These are phyloP conservation scores for Smallanthus sonchifolius DNA, from an alignment of 129 eudicot genomes.

Conservation along the genomic window DNA sequence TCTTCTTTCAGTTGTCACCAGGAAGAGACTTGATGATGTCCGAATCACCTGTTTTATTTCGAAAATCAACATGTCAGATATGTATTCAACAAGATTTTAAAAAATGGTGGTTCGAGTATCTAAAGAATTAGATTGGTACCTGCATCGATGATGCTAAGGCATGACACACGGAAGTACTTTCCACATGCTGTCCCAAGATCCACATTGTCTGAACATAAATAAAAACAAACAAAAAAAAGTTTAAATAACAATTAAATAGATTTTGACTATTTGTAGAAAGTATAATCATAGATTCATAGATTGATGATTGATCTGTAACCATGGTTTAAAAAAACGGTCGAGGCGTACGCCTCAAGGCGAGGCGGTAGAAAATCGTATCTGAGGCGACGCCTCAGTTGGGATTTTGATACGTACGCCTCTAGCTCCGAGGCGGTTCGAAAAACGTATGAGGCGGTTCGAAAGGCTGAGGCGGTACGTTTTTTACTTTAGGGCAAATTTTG, in stretches of 20 bases:
- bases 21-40: conserved; percentile 56
- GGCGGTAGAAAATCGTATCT: too few relatives aligned
- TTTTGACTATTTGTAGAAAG: background rate
- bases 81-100: background rate
- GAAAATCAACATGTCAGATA: background rate
- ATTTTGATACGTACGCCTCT: too few relatives aligned
- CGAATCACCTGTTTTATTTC: conserved; percentile 42
- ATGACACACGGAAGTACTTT: conserved; percentile 54
- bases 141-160: conserved; percentile 56
- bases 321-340: too few relatives aligned
- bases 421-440: too few relatives aligned
- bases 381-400: too few relatives aligned
- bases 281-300: background rate
- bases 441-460: too few relatives aligned
- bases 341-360: too few relatives aligned
- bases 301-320: too few relatives aligned
- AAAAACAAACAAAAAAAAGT: background rate
- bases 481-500: too few relatives aligned
- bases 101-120: background rate
- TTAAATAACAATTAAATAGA: background rate
- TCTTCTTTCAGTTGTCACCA: conserved; percentile 36
- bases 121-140: conserved; percentile 17
- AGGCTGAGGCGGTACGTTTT: too few relatives aligned
- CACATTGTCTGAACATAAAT: conserved; percentile 37
- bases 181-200: conserved; percentile 63